phyloP scores from a whole-genome alignment of 768 basidiomycete species.

The Lyophyllum atratum region DNA sequence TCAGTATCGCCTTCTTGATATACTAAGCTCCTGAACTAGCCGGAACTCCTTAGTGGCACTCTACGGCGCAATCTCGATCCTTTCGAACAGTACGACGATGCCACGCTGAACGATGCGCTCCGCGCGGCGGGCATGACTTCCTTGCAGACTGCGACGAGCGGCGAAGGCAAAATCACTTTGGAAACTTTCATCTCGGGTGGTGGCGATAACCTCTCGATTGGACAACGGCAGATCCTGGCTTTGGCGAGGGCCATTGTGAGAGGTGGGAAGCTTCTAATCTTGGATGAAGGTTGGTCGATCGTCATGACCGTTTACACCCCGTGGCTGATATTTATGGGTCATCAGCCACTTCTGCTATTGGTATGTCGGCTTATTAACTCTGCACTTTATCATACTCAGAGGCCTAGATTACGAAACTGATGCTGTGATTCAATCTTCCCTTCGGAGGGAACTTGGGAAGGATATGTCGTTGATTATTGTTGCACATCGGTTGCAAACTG shows the following conservation, averaged over 20 bases:
- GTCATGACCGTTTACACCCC: slow-evolving; percentile 25
- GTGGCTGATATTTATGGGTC: slow-evolving; percentile 7
- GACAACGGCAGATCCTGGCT: slow-evolving; percentile 72
- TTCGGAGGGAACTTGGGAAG: slow-evolving; percentile 59
- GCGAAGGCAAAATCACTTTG: slow-evolving; percentile 47
- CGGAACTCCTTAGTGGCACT: slow-evolving; percentile 58
- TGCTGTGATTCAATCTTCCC: slow-evolving; percentile 64
- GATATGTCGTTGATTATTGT: slow-evolving; percentile 64
- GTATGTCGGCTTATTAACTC: slow-evolving; percentile 26
- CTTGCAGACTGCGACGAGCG: slow-evolving; percentile 32
- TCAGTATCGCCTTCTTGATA: slow-evolving; percentile 2
- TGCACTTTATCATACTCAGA: neutral
- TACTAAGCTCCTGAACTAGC: slow-evolving; percentile 23
- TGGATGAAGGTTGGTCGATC: slow-evolving; percentile 59
- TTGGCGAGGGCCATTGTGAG: slow-evolving; percentile 62
- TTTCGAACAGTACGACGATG: slow-evolving; percentile 56
- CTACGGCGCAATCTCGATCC: slow-evolving; percentile 67
- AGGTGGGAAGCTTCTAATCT: slow-evolving; percentile 56
- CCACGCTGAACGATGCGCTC: slow-evolving; percentile 34
- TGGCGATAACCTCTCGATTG: slow-evolving; percentile 72
- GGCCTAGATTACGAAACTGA: slow-evolving; percentile 57
- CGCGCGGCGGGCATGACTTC: slow-evolving; percentile 39
- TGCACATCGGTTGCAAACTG: slow-evolving; percentile 67
- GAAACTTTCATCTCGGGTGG: slow-evolving; percentile 47
- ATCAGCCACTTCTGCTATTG: slow-evolving; percentile 46